Evolutionary conservation across 2,329 filamentous ascomycete genomes (phyloP).

Genomic region (Colletotrichum sp.): DNA sequence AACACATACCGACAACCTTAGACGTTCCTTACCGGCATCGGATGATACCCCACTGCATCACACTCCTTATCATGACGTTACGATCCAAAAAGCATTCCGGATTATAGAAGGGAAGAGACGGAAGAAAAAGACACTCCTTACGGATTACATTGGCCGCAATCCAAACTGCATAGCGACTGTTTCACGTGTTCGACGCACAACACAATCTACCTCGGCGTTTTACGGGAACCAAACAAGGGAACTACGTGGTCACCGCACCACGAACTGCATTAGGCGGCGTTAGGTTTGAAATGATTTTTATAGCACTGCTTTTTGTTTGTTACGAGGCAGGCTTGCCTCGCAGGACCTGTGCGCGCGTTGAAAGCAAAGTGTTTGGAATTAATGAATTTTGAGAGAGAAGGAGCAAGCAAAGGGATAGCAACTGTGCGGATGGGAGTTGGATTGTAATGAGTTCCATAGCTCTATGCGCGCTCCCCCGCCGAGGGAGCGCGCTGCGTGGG

Average conservation of each 20-base stretch:
- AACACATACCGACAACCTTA: background rate
- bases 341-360: background rate
- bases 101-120: background rate
- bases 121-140: constrained; percentile 21
- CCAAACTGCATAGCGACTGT: constrained; percentile 63
- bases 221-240: constrained; percentile 1
- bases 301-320: background rate
- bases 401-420: background rate
- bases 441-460: constrained; percentile 5
- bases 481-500: background rate
- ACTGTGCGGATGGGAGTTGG: background rate
- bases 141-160: constrained; percentile 32
- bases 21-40: constrained; percentile 19
- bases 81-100: constrained; percentile 29
- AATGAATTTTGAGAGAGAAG: background rate
- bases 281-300: background rate
- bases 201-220: constrained; percentile 4
- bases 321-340: background rate
- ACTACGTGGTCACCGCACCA: background rate
- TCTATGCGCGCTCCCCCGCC: background rate
- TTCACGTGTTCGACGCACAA: constrained; percentile 31
- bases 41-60: constrained; percentile 34
- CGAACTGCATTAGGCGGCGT: constrained; percentile 21
- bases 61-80: constrained; percentile 38
- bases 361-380: constrained; percentile 6